Conservation (phyloP, 2,329 filamentous ascomycete species). For the Aspergillus terreus region DNA sequence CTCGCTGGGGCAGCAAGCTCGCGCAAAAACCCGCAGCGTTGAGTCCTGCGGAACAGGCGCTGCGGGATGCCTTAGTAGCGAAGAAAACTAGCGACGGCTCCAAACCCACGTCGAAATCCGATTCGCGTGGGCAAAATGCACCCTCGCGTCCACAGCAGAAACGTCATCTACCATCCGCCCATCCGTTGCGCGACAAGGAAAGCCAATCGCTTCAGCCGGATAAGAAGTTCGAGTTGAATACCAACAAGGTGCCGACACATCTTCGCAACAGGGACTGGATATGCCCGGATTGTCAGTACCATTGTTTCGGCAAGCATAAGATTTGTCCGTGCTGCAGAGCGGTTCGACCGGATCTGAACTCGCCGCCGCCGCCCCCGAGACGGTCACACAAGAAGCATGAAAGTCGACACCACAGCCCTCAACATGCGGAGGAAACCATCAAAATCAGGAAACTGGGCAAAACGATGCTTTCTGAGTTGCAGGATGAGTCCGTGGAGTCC, state of each 20-base stretch:
- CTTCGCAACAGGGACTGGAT: slow-evolving; percentile 21
- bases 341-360: slow-evolving; percentile 16
- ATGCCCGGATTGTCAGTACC: slow-evolving; percentile 23
- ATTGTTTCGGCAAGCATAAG: slow-evolving; percentile 17
- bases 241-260: neutral
- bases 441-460: slow-evolving; percentile 21
- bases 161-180: neutral
- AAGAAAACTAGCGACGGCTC: slow-evolving; percentile 3
- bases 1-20: slow-evolving; percentile 15
- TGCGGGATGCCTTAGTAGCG: slow-evolving; percentile 26
- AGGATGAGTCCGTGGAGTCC: neutral
- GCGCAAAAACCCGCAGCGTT: slow-evolving; percentile 21
- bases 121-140: too few species aligned
- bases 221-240: slow-evolving; percentile 8
- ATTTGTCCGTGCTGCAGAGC: slow-evolving; percentile 27
- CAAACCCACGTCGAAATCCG: neutral
- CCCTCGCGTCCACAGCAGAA: neutral
- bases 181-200: slow-evolving; percentile 4
- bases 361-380: neutral
- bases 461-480: slow-evolving; percentile 16
- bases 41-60: slow-evolving; percentile 29
- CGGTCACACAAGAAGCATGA: neutral
- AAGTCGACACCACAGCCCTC: neutral
- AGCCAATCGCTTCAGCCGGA: slow-evolving; percentile 9
- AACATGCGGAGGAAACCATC: slow-evolving; percentile 4